Evolutionary conservation across 768 basidiomycete genomes (phyloP).

Genomic region (Tricholoma saponaceum): DNA sequence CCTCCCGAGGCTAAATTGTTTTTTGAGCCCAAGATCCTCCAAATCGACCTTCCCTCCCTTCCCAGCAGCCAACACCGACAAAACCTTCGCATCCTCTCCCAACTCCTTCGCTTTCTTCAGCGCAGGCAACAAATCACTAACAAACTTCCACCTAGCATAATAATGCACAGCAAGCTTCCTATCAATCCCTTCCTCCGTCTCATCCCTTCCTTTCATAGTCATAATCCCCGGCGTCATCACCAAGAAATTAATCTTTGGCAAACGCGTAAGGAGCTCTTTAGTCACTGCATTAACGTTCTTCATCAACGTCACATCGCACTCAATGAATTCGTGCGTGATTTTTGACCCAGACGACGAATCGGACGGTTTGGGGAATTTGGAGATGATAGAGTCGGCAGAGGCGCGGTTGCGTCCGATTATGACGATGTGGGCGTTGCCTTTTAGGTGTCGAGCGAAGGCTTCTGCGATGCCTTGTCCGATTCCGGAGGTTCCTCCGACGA

Average conservation of each 20-base stretch:
- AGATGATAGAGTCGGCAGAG: conserved; percentile 45
- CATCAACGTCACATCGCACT: conserved; percentile 51
- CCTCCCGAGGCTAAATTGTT: conserved; percentile 31
- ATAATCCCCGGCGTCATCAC: conserved; percentile 42
- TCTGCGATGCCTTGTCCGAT: conserved; percentile 46
- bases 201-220: conserved; percentile 30
- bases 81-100: conserved; percentile 46
- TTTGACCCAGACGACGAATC: conserved; percentile 9
- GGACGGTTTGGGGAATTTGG: conserved; percentile 31
- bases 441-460: conserved; percentile 40
- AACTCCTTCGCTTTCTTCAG: conserved; percentile 39
- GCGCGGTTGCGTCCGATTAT: conserved; percentile 48
- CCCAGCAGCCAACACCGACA: conserved; percentile 38
- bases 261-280: conserved; percentile 22
- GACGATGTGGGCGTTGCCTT: conserved; percentile 49
- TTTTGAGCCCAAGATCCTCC: conserved; percentile 50
- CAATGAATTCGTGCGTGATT: conserved; percentile 41
- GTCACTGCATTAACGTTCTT: conserved; percentile 39
- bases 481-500: conserved; percentile 44
- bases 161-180: conserved; percentile 39
- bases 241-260: conserved; percentile 51
- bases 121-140: conserved; percentile 40
- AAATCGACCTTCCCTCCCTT: conserved; percentile 33
- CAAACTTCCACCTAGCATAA: conserved; percentile 47
- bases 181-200: conserved; percentile 44